phyloP scores from a whole-genome alignment of 2,329 filamentous ascomycete genomes.

The Ceratocystis cacaofunesta region DNA sequence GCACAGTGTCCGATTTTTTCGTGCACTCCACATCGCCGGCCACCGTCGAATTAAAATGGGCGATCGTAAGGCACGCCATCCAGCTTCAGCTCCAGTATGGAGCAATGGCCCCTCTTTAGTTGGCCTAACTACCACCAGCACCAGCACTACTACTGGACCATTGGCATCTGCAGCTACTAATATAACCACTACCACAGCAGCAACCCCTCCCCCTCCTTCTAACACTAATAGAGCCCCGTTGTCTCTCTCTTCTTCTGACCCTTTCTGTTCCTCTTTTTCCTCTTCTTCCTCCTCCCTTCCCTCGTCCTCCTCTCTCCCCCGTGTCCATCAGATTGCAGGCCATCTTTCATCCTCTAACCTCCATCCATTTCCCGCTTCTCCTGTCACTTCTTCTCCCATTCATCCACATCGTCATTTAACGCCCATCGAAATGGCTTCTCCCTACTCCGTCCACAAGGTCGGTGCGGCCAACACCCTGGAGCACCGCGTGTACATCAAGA shows the following conservation, averaged over 20 bases:
- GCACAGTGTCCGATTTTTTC: constrained; percentile 15
- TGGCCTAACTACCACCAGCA: not conserved
- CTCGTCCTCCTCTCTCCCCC: constrained; percentile 13
- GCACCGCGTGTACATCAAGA: constrained; percentile 95
- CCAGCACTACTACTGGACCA: not conserved
- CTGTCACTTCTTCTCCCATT: constrained; percentile 8
- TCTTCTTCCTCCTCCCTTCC: constrained; percentile 12
- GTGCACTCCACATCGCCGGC: constrained; percentile 9
- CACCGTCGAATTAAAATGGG: constrained; percentile 7
- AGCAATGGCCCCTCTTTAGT: not conserved
- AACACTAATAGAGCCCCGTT: constrained; percentile 3
- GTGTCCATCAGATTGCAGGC: constrained; percentile 16
- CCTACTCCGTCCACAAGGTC: constrained; percentile 73
- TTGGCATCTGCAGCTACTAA: not conserved
- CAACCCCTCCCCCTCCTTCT: constrained; percentile 11
- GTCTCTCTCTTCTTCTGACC: constrained; percentile 1
- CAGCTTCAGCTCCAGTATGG: not conserved
- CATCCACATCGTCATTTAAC: constrained; percentile 22
- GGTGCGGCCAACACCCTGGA: constrained; percentile 84
- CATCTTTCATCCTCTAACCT: constrained; percentile 12
- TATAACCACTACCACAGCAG: not conserved
- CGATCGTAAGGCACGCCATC: constrained; percentile 12
- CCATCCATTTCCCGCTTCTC: not conserved
- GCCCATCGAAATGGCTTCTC: constrained; percentile 37
- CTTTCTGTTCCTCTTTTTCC: constrained; percentile 1